Percentiles rank a stretch among this genome's conserved stretches.
Conservation (phyloP, 2,329 filamentous ascomycete species). For the Alternaria longipes region DNA sequence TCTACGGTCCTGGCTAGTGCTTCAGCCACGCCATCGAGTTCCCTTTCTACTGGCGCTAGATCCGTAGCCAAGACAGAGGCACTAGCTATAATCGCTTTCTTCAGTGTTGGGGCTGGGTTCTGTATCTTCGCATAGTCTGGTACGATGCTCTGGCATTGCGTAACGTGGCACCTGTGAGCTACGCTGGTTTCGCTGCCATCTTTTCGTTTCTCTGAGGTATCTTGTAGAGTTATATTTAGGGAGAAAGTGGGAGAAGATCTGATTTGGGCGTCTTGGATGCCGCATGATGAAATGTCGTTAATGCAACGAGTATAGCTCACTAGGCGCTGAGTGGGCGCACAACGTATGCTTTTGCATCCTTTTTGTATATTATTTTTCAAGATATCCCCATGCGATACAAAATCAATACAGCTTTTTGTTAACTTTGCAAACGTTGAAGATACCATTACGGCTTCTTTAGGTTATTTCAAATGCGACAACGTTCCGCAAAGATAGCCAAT, state of each 20-base stretch:
- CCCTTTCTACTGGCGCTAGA: constrained; percentile 2
- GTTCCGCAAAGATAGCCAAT: neutral
- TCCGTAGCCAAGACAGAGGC: neutral
- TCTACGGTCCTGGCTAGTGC: neutral
- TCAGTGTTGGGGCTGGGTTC: constrained; percentile 7
- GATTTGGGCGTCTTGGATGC: neutral
- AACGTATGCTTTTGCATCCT: neutral
- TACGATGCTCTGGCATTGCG: neutral
- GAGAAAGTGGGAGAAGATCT: neutral
- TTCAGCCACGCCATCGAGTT: constrained; percentile 2
- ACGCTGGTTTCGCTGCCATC: neutral
- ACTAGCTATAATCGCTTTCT: constrained; percentile 4
- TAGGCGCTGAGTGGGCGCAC: neutral
- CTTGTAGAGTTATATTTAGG: neutral
- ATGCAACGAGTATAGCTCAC: neutral
- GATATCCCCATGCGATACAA: constrained; percentile 8
- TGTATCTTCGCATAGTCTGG: constrained; percentile 13
- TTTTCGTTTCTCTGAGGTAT: neutral
- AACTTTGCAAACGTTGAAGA: neutral
- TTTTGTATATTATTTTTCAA: constrained; percentile 15
- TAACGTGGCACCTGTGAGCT: neutral
- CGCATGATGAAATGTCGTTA: neutral
- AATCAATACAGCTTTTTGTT: neutral
- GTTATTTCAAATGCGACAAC: neutral
- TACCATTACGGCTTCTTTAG: neutral